Percentiles rank a stretch among this genome's conserved stretches.
These are phyloP conservation scores for Fomes fomentarius DNA, from an alignment of 1,284 basidiomycete genomes.

Conservation along the genomic window DNA sequence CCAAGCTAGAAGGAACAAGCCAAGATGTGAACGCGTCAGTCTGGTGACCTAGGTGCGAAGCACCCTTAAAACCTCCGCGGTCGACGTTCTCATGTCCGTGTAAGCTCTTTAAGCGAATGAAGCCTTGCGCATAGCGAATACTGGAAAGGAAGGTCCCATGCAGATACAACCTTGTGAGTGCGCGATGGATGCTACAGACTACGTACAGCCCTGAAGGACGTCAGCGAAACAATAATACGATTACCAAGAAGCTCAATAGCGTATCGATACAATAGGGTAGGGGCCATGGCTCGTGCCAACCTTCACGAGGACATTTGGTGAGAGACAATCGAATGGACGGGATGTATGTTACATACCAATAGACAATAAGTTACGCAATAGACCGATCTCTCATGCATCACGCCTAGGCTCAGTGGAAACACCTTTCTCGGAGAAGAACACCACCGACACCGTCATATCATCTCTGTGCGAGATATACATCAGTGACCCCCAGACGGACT, in stretches of 20 bases:
- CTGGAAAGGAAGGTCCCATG: too few species aligned
- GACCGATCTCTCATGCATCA: neutral
- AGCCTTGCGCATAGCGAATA: neutral
- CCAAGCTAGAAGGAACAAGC: neutral
- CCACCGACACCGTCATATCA: constrained; percentile 30
- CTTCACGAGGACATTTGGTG: neutral
- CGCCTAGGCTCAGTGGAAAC: neutral
- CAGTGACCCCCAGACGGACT: neutral
- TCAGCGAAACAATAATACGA: too few species aligned
- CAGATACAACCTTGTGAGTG: too few species aligned
- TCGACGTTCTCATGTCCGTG: constrained; percentile 15
- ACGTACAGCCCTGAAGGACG: too few species aligned
- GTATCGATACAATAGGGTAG: neutral
- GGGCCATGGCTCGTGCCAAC: neutral
- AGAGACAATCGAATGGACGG: neutral
- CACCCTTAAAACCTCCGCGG: constrained; percentile 7
- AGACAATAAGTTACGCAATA: constrained; percentile 1
- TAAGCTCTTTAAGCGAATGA: neutral
- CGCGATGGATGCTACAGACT: too few species aligned
- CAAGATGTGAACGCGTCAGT: constrained; percentile 1
- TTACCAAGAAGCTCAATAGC: too few species aligned
- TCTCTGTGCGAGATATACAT: constrained; percentile 19
- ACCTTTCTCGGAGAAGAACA: constrained; percentile 28
- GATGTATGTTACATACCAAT: neutral
- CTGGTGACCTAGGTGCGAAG: constrained; percentile 17